A percentile compares a stretch with the other conserved stretches of the same genome.
These are phyloP conservation scores for Nicotiana paniculata DNA, from an alignment of 257 asterid species.

Conservation along the genomic window DNA sequence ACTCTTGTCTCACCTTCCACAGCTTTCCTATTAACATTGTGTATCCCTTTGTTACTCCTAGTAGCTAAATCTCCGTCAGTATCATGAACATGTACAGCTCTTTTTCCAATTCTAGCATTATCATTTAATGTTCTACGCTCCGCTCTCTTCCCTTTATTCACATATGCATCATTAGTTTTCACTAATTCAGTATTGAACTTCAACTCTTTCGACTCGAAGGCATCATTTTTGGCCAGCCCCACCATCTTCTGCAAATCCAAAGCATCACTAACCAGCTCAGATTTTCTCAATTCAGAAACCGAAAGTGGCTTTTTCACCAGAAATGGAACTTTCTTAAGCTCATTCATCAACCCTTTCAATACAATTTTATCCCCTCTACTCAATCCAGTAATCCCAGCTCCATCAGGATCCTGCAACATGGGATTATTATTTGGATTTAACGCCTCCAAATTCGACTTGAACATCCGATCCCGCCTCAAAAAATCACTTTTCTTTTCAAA, in stretches of 20 bases:
- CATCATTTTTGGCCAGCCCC: neutral
- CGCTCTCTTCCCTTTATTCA: conserved; percentile 18
- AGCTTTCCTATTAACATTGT: conserved; percentile 2
- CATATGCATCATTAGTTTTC: neutral
- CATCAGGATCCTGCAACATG: conserved; percentile 88
- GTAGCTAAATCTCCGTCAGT: neutral
- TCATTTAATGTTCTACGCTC: conserved; percentile 55
- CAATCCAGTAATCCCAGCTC: conserved; percentile 58
- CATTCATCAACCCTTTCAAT: conserved; percentile 57
- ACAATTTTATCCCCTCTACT: conserved; percentile 75
- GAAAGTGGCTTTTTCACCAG: conserved; percentile 54
- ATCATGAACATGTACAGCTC: conserved; percentile 6
- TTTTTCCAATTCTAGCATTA: conserved; percentile 19
- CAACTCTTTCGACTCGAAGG: neutral
- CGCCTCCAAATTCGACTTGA: conserved; percentile 67
- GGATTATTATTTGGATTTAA: conserved; percentile 82
- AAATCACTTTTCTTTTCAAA: conserved; percentile 88
- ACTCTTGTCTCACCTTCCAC: neutral
- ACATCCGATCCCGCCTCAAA: conserved; percentile 80
- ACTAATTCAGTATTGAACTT: neutral
- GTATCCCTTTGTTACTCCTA: neutral
- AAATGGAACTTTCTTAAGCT: conserved; percentile 58
- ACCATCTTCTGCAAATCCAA: conserved; percentile 6
- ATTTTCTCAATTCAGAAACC: conserved; percentile 19
- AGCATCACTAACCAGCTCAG: conserved; percentile 16